Percentiles rank a stretch among this genome's conserved stretches.
phyloP scores from a whole-genome alignment of 352 stramenopile species.

The Aphanomyces invadans region DNA sequence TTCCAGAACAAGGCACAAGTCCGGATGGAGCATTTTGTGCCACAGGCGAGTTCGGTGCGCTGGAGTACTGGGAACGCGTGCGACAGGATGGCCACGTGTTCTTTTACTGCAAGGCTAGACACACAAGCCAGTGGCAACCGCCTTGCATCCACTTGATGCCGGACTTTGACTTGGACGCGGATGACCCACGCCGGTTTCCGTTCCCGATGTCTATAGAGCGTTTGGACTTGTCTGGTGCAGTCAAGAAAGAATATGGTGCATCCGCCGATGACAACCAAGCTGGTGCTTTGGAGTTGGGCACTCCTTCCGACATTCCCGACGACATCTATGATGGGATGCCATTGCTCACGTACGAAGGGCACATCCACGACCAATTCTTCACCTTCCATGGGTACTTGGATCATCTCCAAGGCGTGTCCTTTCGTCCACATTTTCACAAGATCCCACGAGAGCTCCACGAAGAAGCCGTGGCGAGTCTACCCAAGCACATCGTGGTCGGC shows the following conservation, averaged over 20 bases:
- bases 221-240: not conserved
- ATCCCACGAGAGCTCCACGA: not conserved
- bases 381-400: not conserved
- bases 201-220: not conserved
- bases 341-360: not conserved
- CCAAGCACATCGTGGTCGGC: not conserved
- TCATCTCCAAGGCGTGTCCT: constrained; percentile 1
- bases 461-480: not conserved
- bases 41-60: constrained; percentile 9
- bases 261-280: not conserved
- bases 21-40: constrained; percentile 7
- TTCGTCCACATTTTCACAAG: not conserved
- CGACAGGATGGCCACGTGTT: constrained; percentile 12
- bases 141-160: constrained; percentile 5
- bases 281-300: not conserved
- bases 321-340: not conserved
- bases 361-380: not conserved
- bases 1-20: not conserved
- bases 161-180: not conserved
- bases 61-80: constrained; percentile 19
- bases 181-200: not conserved
- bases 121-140: constrained; percentile 10
- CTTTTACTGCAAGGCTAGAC: constrained; percentile 21
- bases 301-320: not conserved
- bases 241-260: not conserved